Evolutionary conservation across 1,284 basidiomycete genomes (phyloP).

Genomic region (Phlebopus sp.): DNA sequence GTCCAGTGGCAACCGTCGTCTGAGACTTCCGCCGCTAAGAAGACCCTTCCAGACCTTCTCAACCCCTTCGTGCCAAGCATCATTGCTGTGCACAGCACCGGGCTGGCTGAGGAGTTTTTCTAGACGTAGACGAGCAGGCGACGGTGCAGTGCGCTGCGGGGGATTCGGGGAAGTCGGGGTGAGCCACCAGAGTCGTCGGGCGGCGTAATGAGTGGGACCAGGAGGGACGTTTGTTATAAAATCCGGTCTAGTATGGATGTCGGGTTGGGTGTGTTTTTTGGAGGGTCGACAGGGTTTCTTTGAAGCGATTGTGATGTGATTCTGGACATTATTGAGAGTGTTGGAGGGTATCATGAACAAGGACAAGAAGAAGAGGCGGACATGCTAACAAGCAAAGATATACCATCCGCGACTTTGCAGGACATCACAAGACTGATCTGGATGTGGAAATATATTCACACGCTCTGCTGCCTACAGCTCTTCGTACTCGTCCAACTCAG

Average conservation of each 20-base stretch:
- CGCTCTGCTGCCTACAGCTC: neutral
- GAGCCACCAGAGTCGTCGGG: slow-evolving; percentile 62
- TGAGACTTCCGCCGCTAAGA: slow-evolving; percentile 52
- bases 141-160: slow-evolving; percentile 16
- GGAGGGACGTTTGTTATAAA: slow-evolving; percentile 35
- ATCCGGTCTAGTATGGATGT: slow-evolving; percentile 2
- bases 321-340: neutral
- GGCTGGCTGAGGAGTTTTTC: slow-evolving; percentile 50
- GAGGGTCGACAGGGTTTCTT: slow-evolving; percentile 2
- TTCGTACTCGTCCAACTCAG: slow-evolving; percentile 2
- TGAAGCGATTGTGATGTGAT: neutral
- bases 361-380: no score
- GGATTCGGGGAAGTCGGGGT: slow-evolving; percentile 22
- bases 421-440: neutral
- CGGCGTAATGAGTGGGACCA: slow-evolving; percentile 59
- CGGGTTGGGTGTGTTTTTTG: neutral
- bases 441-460: slow-evolving; percentile 6
- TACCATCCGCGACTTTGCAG: slow-evolving; percentile 2
- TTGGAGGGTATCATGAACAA: slow-evolving; percentile 19
- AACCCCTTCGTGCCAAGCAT: slow-evolving; percentile 55
- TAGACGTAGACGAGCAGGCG: slow-evolving; percentile 47
- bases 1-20: slow-evolving; percentile 54
- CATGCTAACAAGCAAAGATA: no score
- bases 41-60: slow-evolving; percentile 64
- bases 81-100: slow-evolving; percentile 47